A percentile compares a stretch with the other conserved stretches of the same genome.
Conservation (phyloP, 768 basidiomycete genomes). For the Xerocomellus amylosporus region DNA sequence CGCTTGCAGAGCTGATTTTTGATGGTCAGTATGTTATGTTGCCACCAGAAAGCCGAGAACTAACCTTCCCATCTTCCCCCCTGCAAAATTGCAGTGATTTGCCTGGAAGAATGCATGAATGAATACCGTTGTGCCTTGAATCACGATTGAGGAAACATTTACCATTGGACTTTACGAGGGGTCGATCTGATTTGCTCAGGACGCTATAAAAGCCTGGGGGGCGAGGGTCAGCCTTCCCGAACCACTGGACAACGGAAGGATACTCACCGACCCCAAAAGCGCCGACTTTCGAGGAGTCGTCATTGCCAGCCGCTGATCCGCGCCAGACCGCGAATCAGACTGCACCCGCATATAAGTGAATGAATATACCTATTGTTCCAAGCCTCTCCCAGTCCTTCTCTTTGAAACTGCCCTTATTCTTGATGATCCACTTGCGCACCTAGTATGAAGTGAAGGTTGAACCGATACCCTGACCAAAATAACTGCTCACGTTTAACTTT, state of each 20-base stretch:
- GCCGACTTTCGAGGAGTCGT: constrained; percentile 11
- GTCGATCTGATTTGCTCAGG: constrained; percentile 16
- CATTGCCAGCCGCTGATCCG: constrained; percentile 12
- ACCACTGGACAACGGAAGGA: not conserved
- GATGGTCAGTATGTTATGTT: not conserved
- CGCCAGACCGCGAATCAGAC: not conserved
- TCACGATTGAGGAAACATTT: not conserved
- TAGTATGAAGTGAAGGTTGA: not conserved
- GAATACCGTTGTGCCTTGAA: not conserved
- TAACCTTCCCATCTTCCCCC: constrained; percentile 8
- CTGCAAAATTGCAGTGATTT: constrained; percentile 13
- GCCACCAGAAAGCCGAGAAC: not conserved
- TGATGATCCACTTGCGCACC: constrained; percentile 13
- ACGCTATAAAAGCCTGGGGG: constrained; percentile 17
- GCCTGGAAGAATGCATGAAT: not conserved
- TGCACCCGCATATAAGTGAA: not conserved
- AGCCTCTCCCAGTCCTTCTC: constrained; percentile 13
- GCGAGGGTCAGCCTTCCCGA: not conserved
- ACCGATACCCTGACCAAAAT: not conserved
- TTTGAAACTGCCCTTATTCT: constrained; percentile 9
- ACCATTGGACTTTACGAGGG: constrained; percentile 14
- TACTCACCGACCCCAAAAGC: constrained; percentile 18
- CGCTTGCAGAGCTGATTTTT: constrained; percentile 3
- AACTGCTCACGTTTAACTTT: not conserved
- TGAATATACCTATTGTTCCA: constrained; percentile 10